Evolutionary conservation across 2,329 filamentous ascomycete genomes (phyloP), one percentile per base, ranked within the genome.

Genomic region (Cladosporium oxysporum): DNA sequence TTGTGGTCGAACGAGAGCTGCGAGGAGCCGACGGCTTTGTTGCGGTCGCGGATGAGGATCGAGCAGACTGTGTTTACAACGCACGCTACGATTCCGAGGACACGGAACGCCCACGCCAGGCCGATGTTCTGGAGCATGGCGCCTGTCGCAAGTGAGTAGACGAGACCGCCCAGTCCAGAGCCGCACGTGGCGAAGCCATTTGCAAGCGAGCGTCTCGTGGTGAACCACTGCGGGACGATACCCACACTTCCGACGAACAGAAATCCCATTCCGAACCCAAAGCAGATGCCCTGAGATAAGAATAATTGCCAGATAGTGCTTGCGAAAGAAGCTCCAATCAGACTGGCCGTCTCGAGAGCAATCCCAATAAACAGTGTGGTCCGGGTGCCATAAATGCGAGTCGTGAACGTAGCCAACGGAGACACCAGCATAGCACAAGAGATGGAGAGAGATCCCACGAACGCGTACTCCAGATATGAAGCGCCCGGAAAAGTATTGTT

Each of bases 191-290:
- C 82, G 21, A 91, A 82, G 1, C 89, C 87, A 68, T 90, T 92
- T 12, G 90, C 90, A 16, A 93, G 82, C 31, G 87, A 90, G 1
- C 90, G 84, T 29, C 83, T 83, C 35, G 85, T 88, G 11, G 82
- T 85, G 73, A 93, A 93, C 90, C 90, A 93, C 75, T 93, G 90
- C 1, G 90, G 85, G 0, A 90, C 82, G 12, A 92, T 85, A 37
- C 85, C 86, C 3, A 90, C 88, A 5, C 83, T 87, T 0, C 86
- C 86, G 0, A 90, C 90, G 74, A 93, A 94, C 11, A 90, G 80
- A 66, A 93, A 89, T 0, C 91, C 91, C 84, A 94, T 89, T 3
- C 91, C 91, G 26, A 89, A 76, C n/a, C 91, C 91, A 68, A 94
- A 93, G 63, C 88, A 86, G 2, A 93, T 73, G 5, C 91, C 91